Evolutionary conservation across 805 yeast species (phyloP).

Genomic region (Kluyveromyces aestuarii): DNA sequence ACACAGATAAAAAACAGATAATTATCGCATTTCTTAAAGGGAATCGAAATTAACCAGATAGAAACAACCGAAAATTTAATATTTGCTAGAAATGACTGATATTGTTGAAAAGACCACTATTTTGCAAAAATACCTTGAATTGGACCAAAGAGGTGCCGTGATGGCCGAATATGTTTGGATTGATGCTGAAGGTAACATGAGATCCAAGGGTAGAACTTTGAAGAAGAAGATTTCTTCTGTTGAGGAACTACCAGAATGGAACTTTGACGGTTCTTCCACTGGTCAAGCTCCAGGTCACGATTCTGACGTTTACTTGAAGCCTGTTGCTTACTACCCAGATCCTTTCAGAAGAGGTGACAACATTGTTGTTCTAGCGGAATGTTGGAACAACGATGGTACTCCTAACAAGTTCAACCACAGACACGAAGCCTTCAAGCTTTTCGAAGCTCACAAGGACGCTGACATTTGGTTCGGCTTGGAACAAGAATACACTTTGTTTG

Average conservation of each 20-base stretch:
- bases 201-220: conserved; percentile 92
- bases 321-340: conserved; percentile 91
- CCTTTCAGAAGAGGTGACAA: conserved; percentile 98
- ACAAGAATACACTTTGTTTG: conserved; percentile 97
- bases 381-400: conserved; percentile 98
- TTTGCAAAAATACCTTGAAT: conserved; percentile 70
- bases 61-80: too few species aligned
- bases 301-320: conserved; percentile 91
- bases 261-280: conserved; percentile 98
- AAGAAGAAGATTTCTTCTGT: conserved; percentile 55
- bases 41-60: background rate
- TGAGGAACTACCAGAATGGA: conserved; percentile 96
- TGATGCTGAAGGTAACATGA: conserved; percentile 81
- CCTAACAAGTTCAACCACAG: conserved; percentile 99
- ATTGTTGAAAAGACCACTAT: conserved; percentile 57
- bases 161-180: conserved; percentile 98
- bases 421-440: conserved; percentile 90
- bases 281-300: conserved; percentile 98
- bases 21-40: background rate
- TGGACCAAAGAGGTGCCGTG: conserved; percentile 78
- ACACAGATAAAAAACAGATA: background rate
- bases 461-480: conserved; percentile 96
- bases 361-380: conserved; percentile 88
- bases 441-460: conserved; percentile 82
- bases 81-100: conserved; percentile 11